phyloP scores from a whole-genome alignment of 495 filamentous ascomycete species.

The Penicillium coffeae region DNA sequence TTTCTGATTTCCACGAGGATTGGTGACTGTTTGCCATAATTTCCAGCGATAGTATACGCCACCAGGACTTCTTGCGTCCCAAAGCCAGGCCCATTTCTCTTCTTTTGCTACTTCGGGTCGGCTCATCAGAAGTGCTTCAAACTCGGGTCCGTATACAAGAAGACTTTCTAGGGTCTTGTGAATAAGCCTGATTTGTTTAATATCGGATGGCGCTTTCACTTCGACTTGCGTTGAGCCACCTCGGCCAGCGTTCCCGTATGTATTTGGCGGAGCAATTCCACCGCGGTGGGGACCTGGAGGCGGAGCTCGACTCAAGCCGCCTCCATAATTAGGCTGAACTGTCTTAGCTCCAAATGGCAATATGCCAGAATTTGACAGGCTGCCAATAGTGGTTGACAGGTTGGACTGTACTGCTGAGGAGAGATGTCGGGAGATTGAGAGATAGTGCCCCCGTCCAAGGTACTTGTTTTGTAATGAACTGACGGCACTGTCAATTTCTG shows the following conservation, averaged over 20 bases:
- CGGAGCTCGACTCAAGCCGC: slow-evolving; percentile 51
- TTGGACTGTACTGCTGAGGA: slow-evolving; percentile 70
- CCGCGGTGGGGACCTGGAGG: slow-evolving; percentile 61
- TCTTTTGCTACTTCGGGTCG: slow-evolving; percentile 73
- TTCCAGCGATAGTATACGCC: slow-evolving; percentile 90
- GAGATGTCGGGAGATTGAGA: slow-evolving; percentile 75
- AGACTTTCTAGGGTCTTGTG: slow-evolving; percentile 82
- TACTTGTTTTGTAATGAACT: slow-evolving; percentile 79
- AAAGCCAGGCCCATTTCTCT: slow-evolving; percentile 92
- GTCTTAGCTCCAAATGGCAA: slow-evolving; percentile 84
- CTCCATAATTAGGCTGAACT: slow-evolving; percentile 44
- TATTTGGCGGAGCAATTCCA: slow-evolving; percentile 77
- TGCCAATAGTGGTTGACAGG: slow-evolving; percentile 45
- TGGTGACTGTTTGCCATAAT: slow-evolving; percentile 76
- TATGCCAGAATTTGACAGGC: slow-evolving; percentile 49
- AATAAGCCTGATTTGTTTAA: slow-evolving; percentile 77
- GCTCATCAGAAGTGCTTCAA: slow-evolving; percentile 90
- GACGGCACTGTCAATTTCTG: slow-evolving; percentile 79
- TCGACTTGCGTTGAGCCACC: slow-evolving; percentile 59
- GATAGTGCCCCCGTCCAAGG: slow-evolving; percentile 80
- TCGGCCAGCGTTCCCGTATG: slow-evolving; percentile 50
- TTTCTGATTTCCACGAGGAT: slow-evolving; percentile 24
- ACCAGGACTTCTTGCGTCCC: slow-evolving; percentile 75
- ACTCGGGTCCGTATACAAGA: slow-evolving; percentile 75
- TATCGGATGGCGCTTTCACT: slow-evolving; percentile 70